Evolutionary conservation across 2,329 filamentous ascomycete species (phyloP).

Genomic region (Achaetomium macrosporum): DNA sequence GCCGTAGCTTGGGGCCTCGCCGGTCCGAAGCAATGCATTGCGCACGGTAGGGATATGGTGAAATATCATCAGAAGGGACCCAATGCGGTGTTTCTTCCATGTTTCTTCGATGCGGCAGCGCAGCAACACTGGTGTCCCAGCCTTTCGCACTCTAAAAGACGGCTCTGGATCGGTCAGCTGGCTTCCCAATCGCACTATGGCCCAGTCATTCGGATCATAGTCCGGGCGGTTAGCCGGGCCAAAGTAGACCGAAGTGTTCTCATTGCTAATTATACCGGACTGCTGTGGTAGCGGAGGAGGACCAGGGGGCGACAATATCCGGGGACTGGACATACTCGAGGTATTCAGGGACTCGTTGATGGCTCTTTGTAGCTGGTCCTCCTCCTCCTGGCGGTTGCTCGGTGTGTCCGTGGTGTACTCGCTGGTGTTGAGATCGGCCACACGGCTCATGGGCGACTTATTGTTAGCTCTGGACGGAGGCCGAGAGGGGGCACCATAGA

Average conservation of each 20-base stretch:
- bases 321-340: constrained; percentile 37
- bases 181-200: constrained; percentile 44
- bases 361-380: constrained; percentile 52
- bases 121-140: constrained; percentile 48
- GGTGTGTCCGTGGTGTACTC: constrained; percentile 36
- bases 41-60: constrained; percentile 54
- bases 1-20: constrained; percentile 32
- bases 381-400: constrained; percentile 39
- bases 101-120: constrained; percentile 31
- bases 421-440: constrained; percentile 34
- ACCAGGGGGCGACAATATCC: constrained; percentile 21
- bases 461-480: constrained; percentile 57
- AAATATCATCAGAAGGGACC: constrained; percentile 51
- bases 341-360: constrained; percentile 50
- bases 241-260: constrained; percentile 43
- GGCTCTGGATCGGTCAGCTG: constrained; percentile 36
- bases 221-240: constrained; percentile 52
- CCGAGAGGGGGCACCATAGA: constrained; percentile 46
- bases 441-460: constrained; percentile 49
- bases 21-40: constrained; percentile 47
- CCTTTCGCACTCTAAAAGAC: constrained; percentile 39
- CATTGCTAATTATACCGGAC: constrained; percentile 39
- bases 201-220: constrained; percentile 54
- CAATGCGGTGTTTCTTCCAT: constrained; percentile 38
- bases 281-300: constrained; percentile 44